Base-by-base conservation (phyloP, 768 basidiomycete genomes). In the Trametes villosa region DNA sequence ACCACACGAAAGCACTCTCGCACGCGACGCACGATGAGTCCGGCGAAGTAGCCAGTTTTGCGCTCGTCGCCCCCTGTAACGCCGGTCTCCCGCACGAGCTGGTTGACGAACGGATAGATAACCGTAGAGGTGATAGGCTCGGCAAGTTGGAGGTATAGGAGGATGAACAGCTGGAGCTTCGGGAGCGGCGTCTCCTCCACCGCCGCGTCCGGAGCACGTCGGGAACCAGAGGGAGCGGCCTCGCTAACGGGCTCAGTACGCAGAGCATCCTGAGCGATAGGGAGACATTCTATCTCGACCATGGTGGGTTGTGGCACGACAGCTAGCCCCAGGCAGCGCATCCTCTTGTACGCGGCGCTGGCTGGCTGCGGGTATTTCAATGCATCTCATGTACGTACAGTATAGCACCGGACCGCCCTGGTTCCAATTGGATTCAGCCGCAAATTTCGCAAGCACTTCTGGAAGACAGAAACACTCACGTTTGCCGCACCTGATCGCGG, bases 91-190 rank as follows among this genome's bases (percentile, higher is more conserved):
- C 58, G 33, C 22, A 72, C 63, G 15, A 72, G 63, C 66, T 72
- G 61, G 56, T 61, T 63, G 55, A 65, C 65, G 58, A 72, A 72
- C 8, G 71, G 71, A n/a, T 67, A 68, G 15, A 72, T 68, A 54
- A 71, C 65, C 17, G 60, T 57, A 5, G 64, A 63, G 15, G 69
- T 67, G 20, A 72, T 61, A 13, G 71, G 70, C 49, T 72, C 70
- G 2, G 70, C 67, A 17, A 71, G 60, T 44, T 68, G 67, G 9
- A 71, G 50, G 29, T 64, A 66, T 26, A 72, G 59, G 29, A 72
- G 54, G 20, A 71, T 53, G 27, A 53, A 62, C n/a, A 71, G 56
- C 67, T 71, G 70, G 44, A 67, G 53, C 41, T 68, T 70, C 18
- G 68, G 69, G 6, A 71, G 57, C 4, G 68, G 70, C 2, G 68